A percentile compares a stretch with the other conserved stretches of the same genome.
Evolutionary conservation across 1,284 basidiomycete genomes (phyloP).

Genomic region (Fomitopsis schrenkii): DNA sequence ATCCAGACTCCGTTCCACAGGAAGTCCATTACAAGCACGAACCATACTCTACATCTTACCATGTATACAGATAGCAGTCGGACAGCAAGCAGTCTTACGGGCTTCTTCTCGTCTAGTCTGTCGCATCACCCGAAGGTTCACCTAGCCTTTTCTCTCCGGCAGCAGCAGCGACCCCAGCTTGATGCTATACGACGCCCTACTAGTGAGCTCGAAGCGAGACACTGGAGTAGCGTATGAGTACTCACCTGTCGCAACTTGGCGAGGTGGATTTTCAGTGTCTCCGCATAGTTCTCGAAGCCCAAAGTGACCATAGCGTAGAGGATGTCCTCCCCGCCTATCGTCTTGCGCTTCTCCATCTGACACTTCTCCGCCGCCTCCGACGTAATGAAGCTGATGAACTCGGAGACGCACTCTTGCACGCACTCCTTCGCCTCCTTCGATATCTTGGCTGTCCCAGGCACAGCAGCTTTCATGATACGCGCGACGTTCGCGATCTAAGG

Average conservation of each 20-base stretch:
- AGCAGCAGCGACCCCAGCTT: not conserved
- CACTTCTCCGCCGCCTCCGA: constrained; percentile 89
- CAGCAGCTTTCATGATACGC: constrained; percentile 89
- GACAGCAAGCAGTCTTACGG: not conserved
- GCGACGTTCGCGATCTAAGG: constrained; percentile 87
- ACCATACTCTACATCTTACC: not conserved
- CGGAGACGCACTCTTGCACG: constrained; percentile 94
- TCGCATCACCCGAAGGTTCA: not conserved
- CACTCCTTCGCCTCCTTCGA: constrained; percentile 97
- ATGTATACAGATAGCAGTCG: not conserved
- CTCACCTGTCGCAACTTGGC: constrained; percentile 84
- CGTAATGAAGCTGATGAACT: constrained; percentile 95
- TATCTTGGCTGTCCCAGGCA: constrained; percentile 92
- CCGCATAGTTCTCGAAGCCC: constrained; percentile 94
- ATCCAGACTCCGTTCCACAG: not conserved
- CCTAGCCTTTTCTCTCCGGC: not conserved
- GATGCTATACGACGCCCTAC: not conserved
- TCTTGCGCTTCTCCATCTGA: constrained; percentile 81
- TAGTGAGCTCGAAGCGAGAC: not conserved
- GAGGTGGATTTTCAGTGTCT: constrained; percentile 85
- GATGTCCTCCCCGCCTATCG: constrained; percentile 90
- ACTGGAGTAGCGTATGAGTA: constrained; percentile 6
- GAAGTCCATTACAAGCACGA: not conserved
- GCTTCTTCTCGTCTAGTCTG: not conserved
- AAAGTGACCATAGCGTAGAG: constrained; percentile 84